phyloP scores from a whole-genome alignment of 2,329 filamentous ascomycete species.

The Colletotrichum sp. region DNA sequence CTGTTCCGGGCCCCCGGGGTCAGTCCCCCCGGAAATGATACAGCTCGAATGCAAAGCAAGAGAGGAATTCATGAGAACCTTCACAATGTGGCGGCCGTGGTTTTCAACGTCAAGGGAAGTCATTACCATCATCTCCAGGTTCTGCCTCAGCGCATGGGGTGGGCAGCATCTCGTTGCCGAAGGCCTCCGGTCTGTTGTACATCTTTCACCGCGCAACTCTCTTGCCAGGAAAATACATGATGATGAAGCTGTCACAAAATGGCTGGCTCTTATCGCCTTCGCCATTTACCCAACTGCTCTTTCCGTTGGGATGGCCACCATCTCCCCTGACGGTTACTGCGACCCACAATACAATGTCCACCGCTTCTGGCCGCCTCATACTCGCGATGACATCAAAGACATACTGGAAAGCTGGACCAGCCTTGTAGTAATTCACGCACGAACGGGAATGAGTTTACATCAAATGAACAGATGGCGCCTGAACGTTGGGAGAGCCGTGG shows the following conservation, averaged over 20 bases:
- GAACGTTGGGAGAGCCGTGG: background rate
- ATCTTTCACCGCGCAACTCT: background rate
- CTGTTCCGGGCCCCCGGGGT: background rate
- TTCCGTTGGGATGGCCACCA: background rate
- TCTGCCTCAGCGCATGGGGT: background rate
- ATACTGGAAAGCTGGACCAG: background rate
- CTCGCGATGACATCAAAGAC: background rate
- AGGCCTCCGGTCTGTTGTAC: background rate
- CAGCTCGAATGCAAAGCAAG: background rate
- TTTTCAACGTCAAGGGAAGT: background rate
- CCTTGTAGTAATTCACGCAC: background rate
- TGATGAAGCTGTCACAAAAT: background rate
- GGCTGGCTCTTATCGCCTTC: background rate
- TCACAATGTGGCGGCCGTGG: background rate
- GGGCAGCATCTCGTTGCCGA: background rate
- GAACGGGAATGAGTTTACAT: background rate
- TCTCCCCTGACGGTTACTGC: background rate
- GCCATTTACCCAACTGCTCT: background rate
- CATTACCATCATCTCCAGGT: background rate
- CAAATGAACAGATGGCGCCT: background rate
- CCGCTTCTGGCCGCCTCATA: background rate
- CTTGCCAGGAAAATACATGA: background rate
- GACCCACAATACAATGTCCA: background rate
- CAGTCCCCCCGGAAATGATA: background rate
- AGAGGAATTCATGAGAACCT: background rate